Conservation (phyloP, 441 rosid genomes). For the Syzygium malaccense region DNA sequence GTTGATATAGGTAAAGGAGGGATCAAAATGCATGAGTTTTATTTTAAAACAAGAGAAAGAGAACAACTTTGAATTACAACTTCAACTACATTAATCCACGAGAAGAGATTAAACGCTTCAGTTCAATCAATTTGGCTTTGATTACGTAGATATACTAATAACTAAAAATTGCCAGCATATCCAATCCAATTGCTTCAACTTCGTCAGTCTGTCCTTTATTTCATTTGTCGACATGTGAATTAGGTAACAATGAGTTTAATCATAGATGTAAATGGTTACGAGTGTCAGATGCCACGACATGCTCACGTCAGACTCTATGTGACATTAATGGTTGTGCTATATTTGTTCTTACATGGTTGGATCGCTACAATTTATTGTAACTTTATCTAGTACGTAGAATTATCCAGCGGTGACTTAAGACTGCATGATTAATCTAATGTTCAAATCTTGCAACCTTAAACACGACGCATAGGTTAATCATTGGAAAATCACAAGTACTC, state of each 20-base stretch:
- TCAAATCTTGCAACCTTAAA: not conserved
- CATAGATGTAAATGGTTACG: not conserved
- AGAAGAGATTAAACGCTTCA: not conserved
- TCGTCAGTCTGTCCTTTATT: not conserved
- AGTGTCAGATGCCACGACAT: fast-evolving
- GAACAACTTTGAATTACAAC: not conserved
- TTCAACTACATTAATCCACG: not conserved
- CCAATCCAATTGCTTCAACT: not conserved
- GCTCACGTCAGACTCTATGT: not conserved
- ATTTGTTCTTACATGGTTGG: not conserved
- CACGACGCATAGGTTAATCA: not conserved
- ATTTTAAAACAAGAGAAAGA: not conserved
- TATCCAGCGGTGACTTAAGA: not conserved
- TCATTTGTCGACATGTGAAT: not conserved
- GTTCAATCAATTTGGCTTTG: not conserved
- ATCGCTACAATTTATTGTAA: not conserved
- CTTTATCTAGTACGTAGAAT: not conserved
- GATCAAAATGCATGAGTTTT: not conserved
- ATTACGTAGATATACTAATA: not conserved
- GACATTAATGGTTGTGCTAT: not conserved
- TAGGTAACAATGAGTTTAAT: not conserved
- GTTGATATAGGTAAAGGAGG: not conserved
- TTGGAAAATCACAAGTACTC: not conserved
- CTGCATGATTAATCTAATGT: not conserved
- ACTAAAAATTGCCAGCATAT: not conserved